Evolutionary conservation across 2,329 filamentous ascomycete genomes (phyloP), one percentile per base, ranked within the genome.

Genomic region (Penicillium sp.): DNA sequence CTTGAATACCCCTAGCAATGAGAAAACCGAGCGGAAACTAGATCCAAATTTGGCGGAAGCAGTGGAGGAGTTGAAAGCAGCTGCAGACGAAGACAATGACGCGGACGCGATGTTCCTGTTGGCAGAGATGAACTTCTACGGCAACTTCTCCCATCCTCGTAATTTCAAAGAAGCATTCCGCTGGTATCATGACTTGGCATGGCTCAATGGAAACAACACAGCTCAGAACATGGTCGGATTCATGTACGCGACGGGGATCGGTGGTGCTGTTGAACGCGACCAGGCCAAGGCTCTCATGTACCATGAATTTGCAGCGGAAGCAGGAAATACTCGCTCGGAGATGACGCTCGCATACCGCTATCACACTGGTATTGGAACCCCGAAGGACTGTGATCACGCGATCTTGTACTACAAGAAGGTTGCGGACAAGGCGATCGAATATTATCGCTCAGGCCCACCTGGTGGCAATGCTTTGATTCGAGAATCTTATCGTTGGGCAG

Each of bases 191-290:
- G 81, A 86, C 57, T 81, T 99, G 50, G 90, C 93, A 2, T 80
- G 81, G 16, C 72, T 87, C 55, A 83, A 88, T 61, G 94, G 93
- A 41, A 97, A 99, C 73, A 88, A 85, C 61, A 96, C 93, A 11
- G 94, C 94, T 1, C 91, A 97, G 71, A 88, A 96, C 74, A 97
- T 99, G 93, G 71, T 97, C 43, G 94, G 90, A 0, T 85, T 99
- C 64, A 94, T 96, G 83, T 93, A 99, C 74, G 92, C 92, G 34
- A 99, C 94, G 0, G 94, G 94, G 0, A 81, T 99, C 54, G 92
- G 90, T 14, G 85, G 85, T 30, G 87, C 86, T 1, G 90, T 96
- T 6, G 84, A 89, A 68, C 83, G 84, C 40, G 89, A 99, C 66
- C 94, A 97, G 74, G 92, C 92, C 10, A 92, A 91, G 73, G 91